A percentile compares a stretch with the other conserved stretches of the same genome.
Evolutionary conservation across 306 rosid species (phyloP).

Genomic region (Abrus pulchellus): DNA sequence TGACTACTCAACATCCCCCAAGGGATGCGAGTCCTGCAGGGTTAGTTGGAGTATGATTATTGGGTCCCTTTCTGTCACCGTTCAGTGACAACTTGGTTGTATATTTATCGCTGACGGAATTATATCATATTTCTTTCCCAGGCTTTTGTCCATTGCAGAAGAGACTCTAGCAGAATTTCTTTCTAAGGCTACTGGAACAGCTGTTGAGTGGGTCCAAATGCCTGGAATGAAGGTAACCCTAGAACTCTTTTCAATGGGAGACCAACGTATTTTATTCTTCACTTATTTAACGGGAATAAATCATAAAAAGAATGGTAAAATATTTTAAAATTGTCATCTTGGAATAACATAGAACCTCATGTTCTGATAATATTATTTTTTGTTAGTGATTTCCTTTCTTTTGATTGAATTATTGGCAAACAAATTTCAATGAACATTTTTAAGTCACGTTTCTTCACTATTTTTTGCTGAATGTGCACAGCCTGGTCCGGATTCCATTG

Average conservation of each 20-base stretch:
- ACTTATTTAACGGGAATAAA: background rate
- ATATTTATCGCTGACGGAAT: conserved; percentile 57
- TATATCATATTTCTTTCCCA: conserved; percentile 54
- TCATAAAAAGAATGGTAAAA: background rate
- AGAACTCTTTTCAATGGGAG: background rate
- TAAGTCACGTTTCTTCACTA: conserved; percentile 9
- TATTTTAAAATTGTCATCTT: background rate
- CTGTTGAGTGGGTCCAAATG: conserved; percentile 99
- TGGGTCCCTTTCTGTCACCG: conserved; percentile 63
- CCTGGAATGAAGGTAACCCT: conserved; percentile 98
- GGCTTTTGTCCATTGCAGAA: conserved; percentile 99
- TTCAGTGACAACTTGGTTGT: conserved; percentile 53
- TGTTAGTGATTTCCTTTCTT: conserved; percentile 10
- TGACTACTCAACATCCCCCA: conserved; percentile 96
- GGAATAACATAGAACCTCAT: background rate
- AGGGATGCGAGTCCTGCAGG: conserved; percentile 99
- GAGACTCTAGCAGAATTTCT: conserved; percentile 99
- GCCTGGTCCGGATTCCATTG: conserved; percentile 99
- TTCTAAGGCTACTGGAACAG: conserved; percentile 99
- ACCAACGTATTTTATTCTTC: conserved; percentile 21
- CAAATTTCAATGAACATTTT: background rate
- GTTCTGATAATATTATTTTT: background rate
- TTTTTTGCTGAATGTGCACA: conserved; percentile 48
- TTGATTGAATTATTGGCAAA: background rate
- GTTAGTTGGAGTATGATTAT: conserved; percentile 79